Percentiles rank a stretch among this genome's conserved stretches.
These are phyloP conservation scores for Eimeria acervulina DNA, from an alignment of 169 alveolate species.

Conservation along the genomic window DNA sequence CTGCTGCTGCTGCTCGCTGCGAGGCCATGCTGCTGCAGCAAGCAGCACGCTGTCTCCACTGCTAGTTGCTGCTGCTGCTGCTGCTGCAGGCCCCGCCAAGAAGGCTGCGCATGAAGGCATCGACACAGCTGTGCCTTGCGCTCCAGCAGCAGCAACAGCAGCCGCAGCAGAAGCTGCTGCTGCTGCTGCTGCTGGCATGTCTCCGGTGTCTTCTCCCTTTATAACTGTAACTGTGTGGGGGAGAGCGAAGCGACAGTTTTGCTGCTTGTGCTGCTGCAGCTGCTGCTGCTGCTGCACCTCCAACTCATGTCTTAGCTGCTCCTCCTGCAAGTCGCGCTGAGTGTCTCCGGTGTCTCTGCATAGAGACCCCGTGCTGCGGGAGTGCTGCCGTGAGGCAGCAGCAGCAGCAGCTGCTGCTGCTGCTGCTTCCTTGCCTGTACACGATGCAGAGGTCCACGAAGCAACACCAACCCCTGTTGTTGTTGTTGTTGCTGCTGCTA, in stretches of 20 bases:
- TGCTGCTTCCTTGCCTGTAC: constrained; percentile 32
- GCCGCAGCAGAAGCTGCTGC: background rate
- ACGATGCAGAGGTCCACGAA: constrained; percentile 7
- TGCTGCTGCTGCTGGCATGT: too few relatives aligned
- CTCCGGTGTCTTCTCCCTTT: background rate
- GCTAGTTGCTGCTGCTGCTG: background rate
- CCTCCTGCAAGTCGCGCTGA: constrained; percentile 37
- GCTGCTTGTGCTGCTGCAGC: constrained; percentile 60
- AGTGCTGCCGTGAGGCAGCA: background rate
- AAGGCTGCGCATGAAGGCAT: constrained; percentile 57
- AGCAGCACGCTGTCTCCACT: constrained; percentile 42
- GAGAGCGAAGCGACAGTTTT: background rate
- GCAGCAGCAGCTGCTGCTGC: constrained; percentile 39
- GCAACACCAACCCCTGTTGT: constrained; percentile 12
- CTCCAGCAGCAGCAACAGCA: constrained; percentile 5
- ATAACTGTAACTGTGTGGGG: constrained; percentile 8
- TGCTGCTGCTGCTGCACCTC: constrained; percentile 71
- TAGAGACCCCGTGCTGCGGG: constrained; percentile 26
- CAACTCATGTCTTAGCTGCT: constrained; percentile 42
- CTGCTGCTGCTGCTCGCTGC: constrained; percentile 42
- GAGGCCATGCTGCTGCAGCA: constrained; percentile 30
- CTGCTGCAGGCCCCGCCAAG: constrained; percentile 12
- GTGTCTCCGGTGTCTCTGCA: background rate
- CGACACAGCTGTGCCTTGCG: constrained; percentile 26
- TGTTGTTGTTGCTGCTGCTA: background rate